A percentile compares a stretch with the other conserved stretches of the same genome.
Evolutionary conservation across 140 eudicot genomes (phyloP).

Genomic region (Ambrosia hybrid): DNA sequence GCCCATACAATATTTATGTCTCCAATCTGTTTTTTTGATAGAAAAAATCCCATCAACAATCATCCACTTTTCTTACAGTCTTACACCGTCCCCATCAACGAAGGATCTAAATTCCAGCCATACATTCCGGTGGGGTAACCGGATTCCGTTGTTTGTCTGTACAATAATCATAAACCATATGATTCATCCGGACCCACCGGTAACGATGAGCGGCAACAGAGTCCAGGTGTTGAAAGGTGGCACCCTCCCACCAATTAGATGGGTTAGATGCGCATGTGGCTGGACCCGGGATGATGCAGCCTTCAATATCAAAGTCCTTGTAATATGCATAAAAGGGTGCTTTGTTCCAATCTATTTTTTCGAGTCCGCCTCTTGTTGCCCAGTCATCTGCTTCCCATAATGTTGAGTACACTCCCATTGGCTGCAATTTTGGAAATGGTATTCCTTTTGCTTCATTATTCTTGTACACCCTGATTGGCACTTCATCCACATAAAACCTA

Average conservation of each 20-base stretch:
- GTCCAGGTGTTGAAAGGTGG: conserved; percentile 48
- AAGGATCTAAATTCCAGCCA: conserved; percentile 36
- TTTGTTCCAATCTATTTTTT: conserved; percentile 60
- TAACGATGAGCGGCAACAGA: conserved; percentile 41
- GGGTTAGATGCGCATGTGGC: conserved; percentile 39
- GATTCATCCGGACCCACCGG: conserved; percentile 55
- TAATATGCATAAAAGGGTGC: conserved; percentile 60
- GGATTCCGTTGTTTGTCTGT: conserved; percentile 49
- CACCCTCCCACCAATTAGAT: conserved; percentile 63
- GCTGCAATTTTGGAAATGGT: conserved; percentile 51
- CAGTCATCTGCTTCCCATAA: conserved; percentile 70
- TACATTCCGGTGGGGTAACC: conserved; percentile 57
- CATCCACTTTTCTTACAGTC: not conserved
- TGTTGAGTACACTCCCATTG: conserved; percentile 69
- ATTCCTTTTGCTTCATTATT: conserved; percentile 57
- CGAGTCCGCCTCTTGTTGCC: conserved; percentile 69
- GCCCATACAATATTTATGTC: conserved; percentile 34
- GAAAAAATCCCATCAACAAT: conserved; percentile 1
- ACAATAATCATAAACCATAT: conserved; percentile 67
- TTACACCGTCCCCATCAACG: not conserved
- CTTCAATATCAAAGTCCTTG: conserved; percentile 67
- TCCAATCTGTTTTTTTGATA: conserved; percentile 13
- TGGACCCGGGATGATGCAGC: conserved; percentile 56
- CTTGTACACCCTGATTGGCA: conserved; percentile 59
- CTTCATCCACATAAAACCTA: conserved; percentile 55